These are phyloP conservation scores for Chernovozyma sophiae-reginae DNA, from an alignment of 1,139 yeast species.

Conservation along the genomic window DNA sequence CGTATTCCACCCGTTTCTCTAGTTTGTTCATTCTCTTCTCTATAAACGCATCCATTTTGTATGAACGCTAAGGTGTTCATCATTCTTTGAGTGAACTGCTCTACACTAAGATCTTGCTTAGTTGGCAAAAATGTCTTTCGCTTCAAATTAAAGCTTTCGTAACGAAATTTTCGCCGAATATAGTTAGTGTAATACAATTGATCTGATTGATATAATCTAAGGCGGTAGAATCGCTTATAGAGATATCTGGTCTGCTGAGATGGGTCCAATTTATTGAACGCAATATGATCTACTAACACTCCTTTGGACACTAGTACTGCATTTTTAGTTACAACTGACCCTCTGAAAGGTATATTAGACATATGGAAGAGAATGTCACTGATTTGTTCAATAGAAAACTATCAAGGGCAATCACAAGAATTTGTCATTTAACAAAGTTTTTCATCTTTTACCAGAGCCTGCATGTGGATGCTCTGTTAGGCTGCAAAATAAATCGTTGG, in stretches of 20 bases:
- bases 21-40: constrained; percentile 3
- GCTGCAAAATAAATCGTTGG: no score
- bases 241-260: not conserved
- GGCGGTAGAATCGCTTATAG: constrained; percentile 4
- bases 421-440: no score
- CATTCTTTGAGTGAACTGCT: constrained; percentile 21
- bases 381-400: no score
- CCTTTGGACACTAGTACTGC: constrained; percentile 3
- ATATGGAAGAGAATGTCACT: no score
- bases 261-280: not conserved
- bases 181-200: constrained; percentile 1
- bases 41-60: constrained; percentile 33
- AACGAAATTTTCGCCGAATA: constrained; percentile 3
- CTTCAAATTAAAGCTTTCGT: constrained; percentile 6
- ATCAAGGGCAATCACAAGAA: no score
- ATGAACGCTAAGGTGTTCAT: constrained; percentile 36
- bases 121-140: constrained; percentile 12
- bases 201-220: constrained; percentile 4
- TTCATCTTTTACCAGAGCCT: no score
- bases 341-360: not conserved
- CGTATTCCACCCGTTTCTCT: not conserved
- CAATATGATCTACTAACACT: not conserved
- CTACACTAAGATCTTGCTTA: constrained; percentile 2
- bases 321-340: constrained; percentile 3
- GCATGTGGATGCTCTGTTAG: no score